Conservation (phyloP, 108 stramenopile genomes). For the Licmophora abbreviata region DNA sequence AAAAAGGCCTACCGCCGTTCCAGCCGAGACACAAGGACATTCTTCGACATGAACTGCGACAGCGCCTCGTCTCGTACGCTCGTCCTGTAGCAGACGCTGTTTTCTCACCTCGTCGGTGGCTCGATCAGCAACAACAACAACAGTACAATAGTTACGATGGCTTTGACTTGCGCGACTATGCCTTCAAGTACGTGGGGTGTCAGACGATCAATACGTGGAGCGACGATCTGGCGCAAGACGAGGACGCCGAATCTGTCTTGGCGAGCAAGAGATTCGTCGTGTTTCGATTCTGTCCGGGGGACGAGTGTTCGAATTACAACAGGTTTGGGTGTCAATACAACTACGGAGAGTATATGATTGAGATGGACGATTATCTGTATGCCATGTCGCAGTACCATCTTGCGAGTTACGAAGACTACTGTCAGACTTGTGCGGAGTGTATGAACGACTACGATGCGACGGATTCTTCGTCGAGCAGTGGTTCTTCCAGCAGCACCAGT, state of each 20-base stretch:
- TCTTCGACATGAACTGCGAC: too few species aligned
- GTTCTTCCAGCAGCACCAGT: background rate
- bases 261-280: constrained; percentile 64
- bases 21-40: too few species aligned
- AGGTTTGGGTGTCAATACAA: constrained; percentile 49
- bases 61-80: too few species aligned
- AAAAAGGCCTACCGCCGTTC: too few species aligned
- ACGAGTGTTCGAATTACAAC: constrained; percentile 48
- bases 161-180: constrained; percentile 55
- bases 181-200: constrained; percentile 74
- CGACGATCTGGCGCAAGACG: constrained; percentile 35
- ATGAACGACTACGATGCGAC: constrained; percentile 13
- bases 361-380: constrained; percentile 57
- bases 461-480: background rate
- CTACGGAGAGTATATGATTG: constrained; percentile 73
- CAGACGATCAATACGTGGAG: constrained; percentile 34
- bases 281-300: constrained; percentile 69
- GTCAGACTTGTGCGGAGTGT: constrained; percentile 44
- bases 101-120: too few species aligned
- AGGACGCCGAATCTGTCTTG: constrained; percentile 35
- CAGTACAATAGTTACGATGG: constrained; percentile 1
- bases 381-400: constrained; percentile 59
- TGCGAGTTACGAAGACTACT: constrained; percentile 50
- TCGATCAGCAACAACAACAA: too few species aligned
- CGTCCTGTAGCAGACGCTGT: too few species aligned